A percentile compares a stretch with the other conserved stretches of the same genome.
Conservation (phyloP, 306 rosid species). For the Hippophae tibetana region DNA sequence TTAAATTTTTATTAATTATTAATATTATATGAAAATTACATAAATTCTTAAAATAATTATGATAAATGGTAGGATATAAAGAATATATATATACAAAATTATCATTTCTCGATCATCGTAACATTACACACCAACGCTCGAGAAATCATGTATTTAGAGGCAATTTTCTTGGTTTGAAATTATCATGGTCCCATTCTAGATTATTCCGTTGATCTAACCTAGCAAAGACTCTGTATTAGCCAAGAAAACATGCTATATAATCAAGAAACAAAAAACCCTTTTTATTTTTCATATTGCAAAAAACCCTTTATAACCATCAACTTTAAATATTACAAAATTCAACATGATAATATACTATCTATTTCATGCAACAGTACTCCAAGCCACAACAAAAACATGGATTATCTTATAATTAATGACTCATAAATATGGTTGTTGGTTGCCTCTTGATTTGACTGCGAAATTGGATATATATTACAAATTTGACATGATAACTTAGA, state of each 20-base stretch:
- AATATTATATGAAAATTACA: no score
- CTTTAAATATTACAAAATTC: slow-evolving; percentile 34
- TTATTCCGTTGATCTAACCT: background rate
- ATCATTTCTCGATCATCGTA: no score
- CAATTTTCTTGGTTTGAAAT: slow-evolving; percentile 5
- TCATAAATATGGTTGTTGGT: slow-evolving; percentile 25
- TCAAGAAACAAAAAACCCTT: slow-evolving; percentile 21
- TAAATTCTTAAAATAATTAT: no score
- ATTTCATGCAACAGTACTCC: slow-evolving; percentile 45
- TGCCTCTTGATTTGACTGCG: slow-evolving; percentile 24
- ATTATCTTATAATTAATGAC: slow-evolving; percentile 22
- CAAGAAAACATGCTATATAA: background rate
- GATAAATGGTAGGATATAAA: no score
- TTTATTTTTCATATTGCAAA: slow-evolving; percentile 44
- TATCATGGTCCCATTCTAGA: no score
- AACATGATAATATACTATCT: slow-evolving; percentile 27
- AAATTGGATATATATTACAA: slow-evolving; percentile 13
- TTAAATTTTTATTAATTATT: no score
- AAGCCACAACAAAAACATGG: slow-evolving; percentile 41
- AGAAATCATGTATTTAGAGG: slow-evolving; percentile 9
- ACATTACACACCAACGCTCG: no score
- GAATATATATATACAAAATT: no score
- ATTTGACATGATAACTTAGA: no score
- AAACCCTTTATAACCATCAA: slow-evolving; percentile 9
- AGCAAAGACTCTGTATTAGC: slow-evolving; percentile 8